phyloP scores from a whole-genome alignment of 768 basidiomycete genomes.

The Lyophyllum semitale region DNA sequence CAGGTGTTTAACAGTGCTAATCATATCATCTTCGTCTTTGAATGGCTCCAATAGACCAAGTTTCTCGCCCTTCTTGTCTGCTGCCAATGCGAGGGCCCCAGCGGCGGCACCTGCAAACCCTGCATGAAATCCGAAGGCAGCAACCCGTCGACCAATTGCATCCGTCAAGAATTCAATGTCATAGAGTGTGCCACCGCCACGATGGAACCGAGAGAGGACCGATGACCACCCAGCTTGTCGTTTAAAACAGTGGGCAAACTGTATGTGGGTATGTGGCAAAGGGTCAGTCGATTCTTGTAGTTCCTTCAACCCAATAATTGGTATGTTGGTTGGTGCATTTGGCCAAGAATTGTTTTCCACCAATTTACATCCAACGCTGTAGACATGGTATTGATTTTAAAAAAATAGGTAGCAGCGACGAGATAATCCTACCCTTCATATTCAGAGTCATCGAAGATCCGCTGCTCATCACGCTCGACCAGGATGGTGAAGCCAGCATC shows the following conservation, averaged over 20 bases:
- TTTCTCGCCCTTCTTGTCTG: conserved; percentile 57
- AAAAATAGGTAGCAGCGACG: conserved; percentile 2
- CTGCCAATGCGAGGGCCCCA: conserved; percentile 78
- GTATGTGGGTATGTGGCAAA: conserved; percentile 92
- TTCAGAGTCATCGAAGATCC: conserved; percentile 93
- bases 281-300: conserved; percentile 82
- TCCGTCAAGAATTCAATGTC: conserved; percentile 96
- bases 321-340: conserved; percentile 65
- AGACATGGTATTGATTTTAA: conserved; percentile 7
- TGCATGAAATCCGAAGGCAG: conserved; percentile 97
- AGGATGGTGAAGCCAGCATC: conserved; percentile 87
- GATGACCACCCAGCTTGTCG: conserved; percentile 89
- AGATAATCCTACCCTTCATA: conserved; percentile 77
- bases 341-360: conserved; percentile 91
- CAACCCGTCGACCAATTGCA: conserved; percentile 82
- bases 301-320: conserved; percentile 96
- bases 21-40: conserved; percentile 82
- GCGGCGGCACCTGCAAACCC: conserved; percentile 98
- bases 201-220: conserved; percentile 82
- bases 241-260: conserved; percentile 99
- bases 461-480: conserved; percentile 91
- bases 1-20: conserved; percentile 64
- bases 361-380: conserved; percentile 87
- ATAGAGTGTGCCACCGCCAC: conserved; percentile 84
- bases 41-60: conserved; percentile 80